Base-by-base conservation (phyloP, 345 rosid species). In the Gossypium stocksii region DNA sequence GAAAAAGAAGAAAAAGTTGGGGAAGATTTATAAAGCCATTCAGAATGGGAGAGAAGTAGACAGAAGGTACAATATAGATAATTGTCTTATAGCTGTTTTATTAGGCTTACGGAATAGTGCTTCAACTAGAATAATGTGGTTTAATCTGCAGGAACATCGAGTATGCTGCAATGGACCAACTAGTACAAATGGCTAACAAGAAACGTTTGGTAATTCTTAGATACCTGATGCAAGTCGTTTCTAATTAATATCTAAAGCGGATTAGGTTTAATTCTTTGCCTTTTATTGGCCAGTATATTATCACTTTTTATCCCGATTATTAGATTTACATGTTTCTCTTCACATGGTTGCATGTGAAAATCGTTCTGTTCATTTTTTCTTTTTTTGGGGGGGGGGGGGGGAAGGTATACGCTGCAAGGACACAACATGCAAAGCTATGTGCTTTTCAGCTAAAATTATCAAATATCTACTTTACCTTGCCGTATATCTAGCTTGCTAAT, bases 131-230 rank as follows among this genome's bases (percentile, higher is more conserved):
- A 41, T 80, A 69, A 62, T 49, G 45, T 70, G 38, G 44, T 66
- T 72, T 74, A 20, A 54, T 74, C 62, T 86, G 85, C 92, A 95
- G 99, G 87, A 90, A 81, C 60, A 52, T 85, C 17, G 98, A 90
- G 83, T 82, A 84, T 62, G 82, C 80, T 57, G 99, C 97, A 53
- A 87, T 95, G 92, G 88, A 93, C 77, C 93, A 91, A 73, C 94
- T 91, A 78, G 79, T 93, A 68, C 92, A 93, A 84, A 86, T 86
- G 82, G 98, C 98, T 66, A 86, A 90, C 84, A 88, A 74, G 76
- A 93, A 89, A 85, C 78, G 88, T 82, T 67, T 90, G 99, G 99
- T 95, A 88, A 78, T 73, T 67, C 49, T 71, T 57, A 51, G 68
- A 67, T 17, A 27, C 68, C 69, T 29, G 16, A 27, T n/a, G 38